Evolutionary conservation across 1,139 yeast species (phyloP), one percentile per base, ranked within the genome.

Genomic region (Lodderomyces elongisporus): DNA sequence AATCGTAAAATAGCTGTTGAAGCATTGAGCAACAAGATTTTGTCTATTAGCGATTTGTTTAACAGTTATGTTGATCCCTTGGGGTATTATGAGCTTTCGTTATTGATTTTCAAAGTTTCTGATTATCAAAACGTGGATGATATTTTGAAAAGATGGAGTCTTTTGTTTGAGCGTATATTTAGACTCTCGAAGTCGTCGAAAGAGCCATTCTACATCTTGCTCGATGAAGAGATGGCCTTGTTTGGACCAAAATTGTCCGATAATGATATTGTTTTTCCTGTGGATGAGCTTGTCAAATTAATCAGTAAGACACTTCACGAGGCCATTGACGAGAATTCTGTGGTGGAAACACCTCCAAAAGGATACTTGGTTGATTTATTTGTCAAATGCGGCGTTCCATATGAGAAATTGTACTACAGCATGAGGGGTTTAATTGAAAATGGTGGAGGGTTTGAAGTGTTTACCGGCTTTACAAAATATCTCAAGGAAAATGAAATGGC

Each of bases 41-140:
- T 83, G 46, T 72, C 81, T 4, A 76, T 88, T 17, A 81, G 85
- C 48, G 94, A 84, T 38, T 62, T 91, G 35, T 91, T 80, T 65
- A 91, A 91, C 58, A 80, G 77, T 39, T 91, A 73, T 57, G 87
- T 95, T 10, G 91, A 84, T 48, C 95, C 95, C 9, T 63, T 89
- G 43, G 91, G 91, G 4, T 91, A 89, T 53, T 80, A 80, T 54
- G 95, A 85, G 46, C 66, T 89, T 33, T 84, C 95, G 41, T 66
- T 89, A 39, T 62, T 77, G 28, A 79, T 88, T 16, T 87, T 85
- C 65, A 84, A 84, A 50, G 74, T 83, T 6, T 80, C 96, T 1
- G 96, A 91, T 51, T 78, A 79, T 50, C 74, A 84, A 53, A 79
- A 81, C 48, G 66, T 76, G 9, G 89, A 81, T 47, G 89, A 81